Evolutionary conservation across 345 rosid species (phyloP), one percentile per base, ranked within the genome.

Genomic region (Chamaenerion angustifolium): DNA sequence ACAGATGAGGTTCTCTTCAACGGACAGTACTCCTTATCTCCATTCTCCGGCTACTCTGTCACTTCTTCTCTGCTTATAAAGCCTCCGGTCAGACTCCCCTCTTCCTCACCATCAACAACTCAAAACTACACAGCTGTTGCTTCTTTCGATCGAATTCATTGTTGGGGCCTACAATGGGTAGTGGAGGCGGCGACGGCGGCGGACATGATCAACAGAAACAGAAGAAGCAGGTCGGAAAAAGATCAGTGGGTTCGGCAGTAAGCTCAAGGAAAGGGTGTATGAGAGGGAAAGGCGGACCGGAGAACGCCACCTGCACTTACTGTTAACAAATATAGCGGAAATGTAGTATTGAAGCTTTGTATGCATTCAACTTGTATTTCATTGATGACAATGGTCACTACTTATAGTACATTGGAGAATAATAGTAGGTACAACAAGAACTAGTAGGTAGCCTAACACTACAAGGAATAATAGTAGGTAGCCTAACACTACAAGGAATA

Each of bases 231-330:
- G 12, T 55, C 4, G 77, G 69, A 64, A 78, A 71, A 53, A 70
- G 77, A 10, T 80, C 77, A 10, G 85, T 86, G 0, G 25, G 25
- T 8, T 87, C 77, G 68, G 79, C 84, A n/a, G n/a, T n/a, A 12
- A 83, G 94, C 45, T 83, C 97, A 0, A 79, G 95, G 44, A 89
- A 89, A 68, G 95, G 97, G 8, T 89, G 97, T 71, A 85, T 85
- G 95, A 70, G 94, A 66, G 95, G 97, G 16, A 89, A 89, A 72
- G 95, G 97, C 7, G 97, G 95, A 5, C 97, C 97, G 0, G 90
- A 89, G 67, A 89, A 89, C 58, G 88, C 88, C 16, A 61, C 74
- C 23, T 89, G 97, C 69, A 77, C 81, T n/a, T n/a, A n/a, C n/a
- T n/a, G n/a, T n/a, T n/a, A n/a, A n/a, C n/a, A n/a, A n/a, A n/a